Base-by-base conservation (phyloP, 352 stramenopile genomes). In the Achlya hypogyna region DNA sequence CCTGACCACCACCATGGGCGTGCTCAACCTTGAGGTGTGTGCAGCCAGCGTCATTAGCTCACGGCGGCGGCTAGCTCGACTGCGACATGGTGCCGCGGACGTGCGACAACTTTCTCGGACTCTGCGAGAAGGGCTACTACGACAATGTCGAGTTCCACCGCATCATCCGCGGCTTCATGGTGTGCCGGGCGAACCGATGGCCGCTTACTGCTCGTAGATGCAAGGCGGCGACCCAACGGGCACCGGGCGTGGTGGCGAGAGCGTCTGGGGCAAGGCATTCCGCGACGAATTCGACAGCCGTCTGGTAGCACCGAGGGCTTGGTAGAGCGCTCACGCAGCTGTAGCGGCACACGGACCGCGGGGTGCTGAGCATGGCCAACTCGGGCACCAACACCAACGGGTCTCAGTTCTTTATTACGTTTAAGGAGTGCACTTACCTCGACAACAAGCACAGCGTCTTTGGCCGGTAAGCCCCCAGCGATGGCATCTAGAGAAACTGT, bases 391-490 rank as follows among this genome's bases (percentile, higher is more conserved):
- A 93, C 25, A 98, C 93, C 1, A 99, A 98, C 75, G 88, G 86
- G 29, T 96, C 89, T n/a, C 97, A 99, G 84, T 99, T 99, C 76
- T 99, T 99, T 75, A 96, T 99, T 66, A 99, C 96, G 1, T 99
- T 98, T 72, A 95, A 97, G 71, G 80, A 81, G 9, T 97, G 86
- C 62, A 63, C 78, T n/a, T 96, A 99, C 75, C 78, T 99, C n/a
- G 94, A 99, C 83, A 97, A 97, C 70, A 98, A 98, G 60, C 97
- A 99, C 79, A 86, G 86, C 8, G 88, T 99, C 0, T 99, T 99
- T 89, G 97, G 86, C 18, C 79, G 79, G 53, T 63, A 65, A 1
- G 14, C 38, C 14, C 2, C 22, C 38, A 40, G 31, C 31, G n/a
- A 56, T 56, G 51, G 42, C 18, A 18, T 35, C 16, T 35, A 10